phyloP scores from a whole-genome alignment of 768 basidiomycete genomes.

The Suillus luteus region DNA sequence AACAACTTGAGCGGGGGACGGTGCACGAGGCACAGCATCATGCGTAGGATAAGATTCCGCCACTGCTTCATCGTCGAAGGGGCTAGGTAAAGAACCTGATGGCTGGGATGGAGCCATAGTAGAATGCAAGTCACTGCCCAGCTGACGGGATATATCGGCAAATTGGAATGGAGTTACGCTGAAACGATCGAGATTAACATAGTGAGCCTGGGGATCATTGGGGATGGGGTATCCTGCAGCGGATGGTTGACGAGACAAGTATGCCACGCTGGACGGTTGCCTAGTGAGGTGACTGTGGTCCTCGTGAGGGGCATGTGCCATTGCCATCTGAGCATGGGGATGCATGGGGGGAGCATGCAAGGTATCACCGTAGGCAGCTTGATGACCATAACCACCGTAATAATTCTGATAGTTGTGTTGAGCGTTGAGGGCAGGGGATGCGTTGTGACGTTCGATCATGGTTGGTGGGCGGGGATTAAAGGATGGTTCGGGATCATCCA shows the following conservation, averaged over 20 bases:
- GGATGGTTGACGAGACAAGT: conserved; percentile 25
- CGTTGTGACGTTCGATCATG: conserved; percentile 57
- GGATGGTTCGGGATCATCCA: conserved; percentile 47
- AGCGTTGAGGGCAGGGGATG: conserved; percentile 29
- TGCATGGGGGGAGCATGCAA: conserved; percentile 24
- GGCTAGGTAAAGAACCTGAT: conserved; percentile 30
- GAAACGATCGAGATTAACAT: conserved; percentile 65
- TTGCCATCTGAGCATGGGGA: conserved; percentile 23
- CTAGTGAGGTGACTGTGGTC: conserved; percentile 27
- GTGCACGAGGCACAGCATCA: conserved; percentile 25
- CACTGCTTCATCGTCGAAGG: conserved; percentile 27
- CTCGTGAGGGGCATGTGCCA: conserved; percentile 28
- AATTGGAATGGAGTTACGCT: conserved; percentile 80
- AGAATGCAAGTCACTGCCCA: conserved; percentile 40
- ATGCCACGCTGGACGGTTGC: conserved; percentile 26
- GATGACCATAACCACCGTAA: conserved; percentile 29
- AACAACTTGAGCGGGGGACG: conserved; percentile 34
- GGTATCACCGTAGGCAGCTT: conserved; percentile 22
- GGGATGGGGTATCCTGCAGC: conserved; percentile 14
- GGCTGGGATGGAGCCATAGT: conserved; percentile 24
- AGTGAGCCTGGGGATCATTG: conserved; percentile 41
- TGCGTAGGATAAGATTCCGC: neutral
- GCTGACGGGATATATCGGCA: conserved; percentile 61
- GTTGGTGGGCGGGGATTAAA: conserved; percentile 62
- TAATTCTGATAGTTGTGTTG: conserved; percentile 25